Conservation (phyloP, 2,329 filamentous ascomycete genomes). For the Cordyceps fumosorosea region DNA sequence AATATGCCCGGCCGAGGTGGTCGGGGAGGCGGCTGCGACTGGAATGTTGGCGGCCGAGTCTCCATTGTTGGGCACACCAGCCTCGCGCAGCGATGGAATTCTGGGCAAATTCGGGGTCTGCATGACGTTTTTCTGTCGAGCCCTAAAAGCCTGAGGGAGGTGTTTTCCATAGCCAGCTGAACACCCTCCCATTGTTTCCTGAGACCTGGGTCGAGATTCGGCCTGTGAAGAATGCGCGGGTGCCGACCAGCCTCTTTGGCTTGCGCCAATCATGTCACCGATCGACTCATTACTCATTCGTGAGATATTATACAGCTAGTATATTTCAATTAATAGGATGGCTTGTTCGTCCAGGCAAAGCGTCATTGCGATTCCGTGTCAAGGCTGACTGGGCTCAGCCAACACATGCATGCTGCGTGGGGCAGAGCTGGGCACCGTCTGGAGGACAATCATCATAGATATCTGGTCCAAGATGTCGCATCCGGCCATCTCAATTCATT, state of each 20-base stretch:
- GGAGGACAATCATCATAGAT: too few relatives aligned
- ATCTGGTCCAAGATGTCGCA: too few relatives aligned
- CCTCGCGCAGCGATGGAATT: background rate
- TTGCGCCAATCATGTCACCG: background rate
- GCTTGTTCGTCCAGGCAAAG: too few relatives aligned
- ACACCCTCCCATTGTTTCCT: background rate
- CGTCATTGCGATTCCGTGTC: too few relatives aligned
- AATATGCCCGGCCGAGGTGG: background rate
- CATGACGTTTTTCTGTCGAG: background rate
- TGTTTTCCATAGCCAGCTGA: background rate
- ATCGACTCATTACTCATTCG: background rate
- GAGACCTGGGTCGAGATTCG: background rate
- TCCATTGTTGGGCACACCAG: conserved; percentile 8
- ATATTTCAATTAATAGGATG: too few relatives aligned
- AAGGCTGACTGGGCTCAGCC: too few relatives aligned
- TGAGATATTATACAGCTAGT: too few relatives aligned
- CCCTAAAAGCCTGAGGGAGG: background rate
- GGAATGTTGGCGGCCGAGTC: conserved; percentile 2
- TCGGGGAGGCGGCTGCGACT: background rate
- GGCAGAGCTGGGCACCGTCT: too few relatives aligned
- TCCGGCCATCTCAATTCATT: too few relatives aligned
- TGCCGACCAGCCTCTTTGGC: background rate
- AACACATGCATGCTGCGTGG: too few relatives aligned
- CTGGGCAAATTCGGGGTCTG: background rate
- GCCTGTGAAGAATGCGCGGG: background rate